Evolutionary conservation across 108 stramenopile species (phyloP).

Genomic region (Conticribra weissflogii): DNA sequence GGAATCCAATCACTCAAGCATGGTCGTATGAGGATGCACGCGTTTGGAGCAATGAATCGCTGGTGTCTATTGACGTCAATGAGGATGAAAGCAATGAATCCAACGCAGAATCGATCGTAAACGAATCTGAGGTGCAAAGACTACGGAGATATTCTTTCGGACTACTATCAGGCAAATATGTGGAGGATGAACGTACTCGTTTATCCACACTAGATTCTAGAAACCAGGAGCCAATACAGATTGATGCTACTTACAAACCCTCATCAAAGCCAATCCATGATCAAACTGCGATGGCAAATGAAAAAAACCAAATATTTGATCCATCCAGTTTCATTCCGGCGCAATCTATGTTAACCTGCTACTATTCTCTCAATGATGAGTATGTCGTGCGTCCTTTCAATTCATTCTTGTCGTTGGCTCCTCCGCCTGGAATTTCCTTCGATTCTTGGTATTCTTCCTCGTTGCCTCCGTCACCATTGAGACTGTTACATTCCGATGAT

Average conservation of each 20-base stretch:
- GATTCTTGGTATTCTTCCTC: slow-evolving; percentile 37
- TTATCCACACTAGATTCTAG: slow-evolving; percentile 1
- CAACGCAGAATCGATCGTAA: not conserved
- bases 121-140: slow-evolving; percentile 15
- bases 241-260: not conserved
- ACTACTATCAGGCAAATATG: slow-evolving; percentile 8
- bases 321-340: slow-evolving; percentile 57
- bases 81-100: no score
- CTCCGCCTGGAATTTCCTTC: not conserved
- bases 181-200: not conserved
- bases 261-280: not conserved
- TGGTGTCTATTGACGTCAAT: slow-evolving; percentile 17
- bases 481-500: not conserved
- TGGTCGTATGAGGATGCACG: slow-evolving; percentile 49
- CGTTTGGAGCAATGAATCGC: slow-evolving; percentile 28
- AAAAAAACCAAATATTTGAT: slow-evolving; percentile 27
- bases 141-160: slow-evolving; percentile 34
- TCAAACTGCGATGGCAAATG: not conserved
- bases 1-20: slow-evolving; percentile 23
- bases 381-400: slow-evolving; percentile 37
- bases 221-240: slow-evolving; percentile 16
- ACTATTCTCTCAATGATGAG: slow-evolving; percentile 66
- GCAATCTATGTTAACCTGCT: slow-evolving; percentile 83
- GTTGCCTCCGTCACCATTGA: slow-evolving; percentile 12
- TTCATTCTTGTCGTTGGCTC: slow-evolving; percentile 33